Conservation (phyloP, 495 filamentous ascomycete genomes). For the Astrothelium macrocarpum region DNA sequence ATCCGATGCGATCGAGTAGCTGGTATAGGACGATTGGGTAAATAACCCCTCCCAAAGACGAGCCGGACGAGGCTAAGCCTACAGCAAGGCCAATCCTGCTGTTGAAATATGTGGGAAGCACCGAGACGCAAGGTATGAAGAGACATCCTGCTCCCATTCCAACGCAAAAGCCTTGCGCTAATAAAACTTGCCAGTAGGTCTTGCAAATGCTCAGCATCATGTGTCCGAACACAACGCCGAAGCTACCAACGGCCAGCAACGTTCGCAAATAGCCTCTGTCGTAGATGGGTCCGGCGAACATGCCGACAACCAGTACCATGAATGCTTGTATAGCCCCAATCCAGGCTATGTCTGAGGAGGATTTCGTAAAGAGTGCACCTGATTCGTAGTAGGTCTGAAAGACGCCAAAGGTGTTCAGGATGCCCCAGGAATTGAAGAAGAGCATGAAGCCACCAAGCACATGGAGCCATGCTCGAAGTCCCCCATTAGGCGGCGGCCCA, state of each 20-base stretch:
- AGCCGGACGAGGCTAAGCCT: conserved; percentile 57
- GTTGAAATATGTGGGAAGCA: conserved; percentile 64
- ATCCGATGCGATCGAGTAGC: conserved; percentile 55
- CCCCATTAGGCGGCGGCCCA: conserved; percentile 37
- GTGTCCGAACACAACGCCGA: conserved; percentile 51
- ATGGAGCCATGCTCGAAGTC: conserved; percentile 44
- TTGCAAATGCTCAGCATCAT: conserved; percentile 49
- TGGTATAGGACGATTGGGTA: conserved; percentile 65
- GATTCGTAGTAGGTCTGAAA: conserved; percentile 46
- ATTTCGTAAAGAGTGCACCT: conserved; percentile 22
- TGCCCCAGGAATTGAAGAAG: conserved; percentile 47
- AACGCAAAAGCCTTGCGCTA: conserved; percentile 66
- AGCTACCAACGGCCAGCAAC: conserved; percentile 50
- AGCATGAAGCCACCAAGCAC: conserved; percentile 40
- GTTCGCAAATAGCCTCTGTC: conserved; percentile 37
- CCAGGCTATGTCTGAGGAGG: conserved; percentile 40
- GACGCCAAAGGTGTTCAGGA: conserved; percentile 40
- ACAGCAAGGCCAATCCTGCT: conserved; percentile 57
- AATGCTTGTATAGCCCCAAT: conserved; percentile 40
- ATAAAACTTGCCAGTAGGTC: conserved; percentile 62
- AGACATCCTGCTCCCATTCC: conserved; percentile 55
- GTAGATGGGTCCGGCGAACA: conserved; percentile 37
- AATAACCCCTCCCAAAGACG: conserved; percentile 46
- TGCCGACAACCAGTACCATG: conserved; percentile 36
- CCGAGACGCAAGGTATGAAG: conserved; percentile 56